Conservation (phyloP, 352 stramenopile species). For the Phytophthora ramorum region DNA sequence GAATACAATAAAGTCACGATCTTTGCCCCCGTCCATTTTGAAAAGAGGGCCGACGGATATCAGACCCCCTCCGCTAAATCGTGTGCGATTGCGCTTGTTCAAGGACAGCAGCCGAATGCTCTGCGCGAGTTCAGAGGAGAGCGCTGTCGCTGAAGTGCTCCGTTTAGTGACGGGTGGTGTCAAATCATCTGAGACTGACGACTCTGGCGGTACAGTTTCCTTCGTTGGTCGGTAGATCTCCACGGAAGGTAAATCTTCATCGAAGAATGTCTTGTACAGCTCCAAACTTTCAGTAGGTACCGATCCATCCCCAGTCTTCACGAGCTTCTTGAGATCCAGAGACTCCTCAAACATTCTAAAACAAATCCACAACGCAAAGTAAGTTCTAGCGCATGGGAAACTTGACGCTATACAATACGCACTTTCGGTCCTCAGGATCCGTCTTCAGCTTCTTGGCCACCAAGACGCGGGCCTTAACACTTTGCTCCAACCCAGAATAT, state of each 20-base stretch:
- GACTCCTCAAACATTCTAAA: conserved; percentile 73
- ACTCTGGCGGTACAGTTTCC: neutral
- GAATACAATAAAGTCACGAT: conserved; percentile 85
- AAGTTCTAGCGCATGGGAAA: neutral
- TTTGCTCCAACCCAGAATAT: conserved; percentile 84
- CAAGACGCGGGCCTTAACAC: conserved; percentile 79
- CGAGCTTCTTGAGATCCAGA: conserved; percentile 74
- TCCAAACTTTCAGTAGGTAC: conserved; percentile 74
- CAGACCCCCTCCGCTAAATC: conserved; percentile 48
- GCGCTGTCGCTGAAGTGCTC: conserved; percentile 28
- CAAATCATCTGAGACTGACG: conserved; percentile 22
- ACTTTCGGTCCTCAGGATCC: conserved; percentile 65
- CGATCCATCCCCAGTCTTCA: conserved; percentile 51
- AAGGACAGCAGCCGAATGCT: conserved; percentile 41
- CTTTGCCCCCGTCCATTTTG: conserved; percentile 84
- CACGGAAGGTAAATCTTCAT: conserved; percentile 68
- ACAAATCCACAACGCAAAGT: neutral
- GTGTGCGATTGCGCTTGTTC: conserved; percentile 38
- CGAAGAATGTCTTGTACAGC: conserved; percentile 86
- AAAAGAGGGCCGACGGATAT: conserved; percentile 76
- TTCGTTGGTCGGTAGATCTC: conserved; percentile 48
- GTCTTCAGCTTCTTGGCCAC: conserved; percentile 85
- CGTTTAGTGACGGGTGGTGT: conserved; percentile 28
- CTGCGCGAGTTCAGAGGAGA: conserved; percentile 40
- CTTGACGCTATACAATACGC: conserved; percentile 8